These are phyloP conservation scores for Clitoria ternatea DNA, from an alignment of 306 rosid species.

Conservation along the genomic window DNA sequence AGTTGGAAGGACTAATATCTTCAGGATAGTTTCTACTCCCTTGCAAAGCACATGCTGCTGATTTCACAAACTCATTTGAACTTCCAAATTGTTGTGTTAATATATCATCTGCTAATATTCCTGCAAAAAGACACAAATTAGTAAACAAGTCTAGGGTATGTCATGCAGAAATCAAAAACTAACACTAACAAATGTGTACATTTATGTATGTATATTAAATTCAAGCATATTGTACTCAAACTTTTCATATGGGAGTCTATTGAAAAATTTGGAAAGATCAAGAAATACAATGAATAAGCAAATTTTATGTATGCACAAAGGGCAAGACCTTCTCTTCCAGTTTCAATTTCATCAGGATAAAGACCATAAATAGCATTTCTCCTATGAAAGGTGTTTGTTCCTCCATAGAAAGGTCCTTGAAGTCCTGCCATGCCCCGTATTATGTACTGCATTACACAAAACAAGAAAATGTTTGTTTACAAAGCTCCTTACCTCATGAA, in stretches of 20 bases:
- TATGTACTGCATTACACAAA: constrained; percentile 24
- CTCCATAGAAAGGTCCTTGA: constrained; percentile 51
- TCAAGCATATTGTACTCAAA: neutral
- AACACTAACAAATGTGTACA: no score
- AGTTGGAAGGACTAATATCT: constrained; percentile 1
- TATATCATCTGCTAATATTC: constrained; percentile 24
- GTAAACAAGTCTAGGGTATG: neutral
- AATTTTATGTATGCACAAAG: neutral
- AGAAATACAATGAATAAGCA: neutral
- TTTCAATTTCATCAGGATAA: constrained; percentile 25
- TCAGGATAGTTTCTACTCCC: constrained; percentile 13
- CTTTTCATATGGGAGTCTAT: neutral
- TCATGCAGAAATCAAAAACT: neutral
- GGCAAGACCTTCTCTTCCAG: constrained; percentile 18
- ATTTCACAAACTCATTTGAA: constrained; percentile 42
- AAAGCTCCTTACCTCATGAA: neutral
- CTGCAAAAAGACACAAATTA: constrained; percentile 5
- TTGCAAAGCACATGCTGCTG: constrained; percentile 38
- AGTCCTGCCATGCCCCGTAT: constrained; percentile 44
- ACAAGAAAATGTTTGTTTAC: neutral
- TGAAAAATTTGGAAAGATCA: neutral
- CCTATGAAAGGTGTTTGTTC: constrained; percentile 64
- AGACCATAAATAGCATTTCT: constrained; percentile 62
- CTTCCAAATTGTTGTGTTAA: constrained; percentile 40
- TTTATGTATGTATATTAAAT: neutral